Conservation (phyloP, 78 protist genomes). For the Dictyostelium brefeldianum region DNA sequence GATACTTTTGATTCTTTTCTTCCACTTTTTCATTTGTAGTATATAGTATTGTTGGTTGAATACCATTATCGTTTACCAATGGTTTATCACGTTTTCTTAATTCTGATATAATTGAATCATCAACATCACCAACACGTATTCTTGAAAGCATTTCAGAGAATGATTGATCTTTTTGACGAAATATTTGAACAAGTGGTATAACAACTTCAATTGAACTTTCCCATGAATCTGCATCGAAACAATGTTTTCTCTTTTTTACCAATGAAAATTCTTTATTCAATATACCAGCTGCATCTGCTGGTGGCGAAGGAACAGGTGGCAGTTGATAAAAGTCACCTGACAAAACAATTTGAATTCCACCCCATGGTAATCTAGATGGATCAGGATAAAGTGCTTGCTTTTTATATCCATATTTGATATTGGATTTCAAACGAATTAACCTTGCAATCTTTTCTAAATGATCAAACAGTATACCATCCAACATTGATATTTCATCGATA, state of each 20-base stretch:
- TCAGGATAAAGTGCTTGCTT: not conserved
- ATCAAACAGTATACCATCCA: slow-evolving; percentile 83
- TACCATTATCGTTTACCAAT: slow-evolving; percentile 20
- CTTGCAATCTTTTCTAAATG: slow-evolving; percentile 59
- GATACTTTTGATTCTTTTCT: slow-evolving; percentile 29
- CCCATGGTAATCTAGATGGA: slow-evolving; percentile 77
- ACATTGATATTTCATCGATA: slow-evolving; percentile 93
- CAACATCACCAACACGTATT: slow-evolving; percentile 34
- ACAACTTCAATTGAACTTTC: not conserved
- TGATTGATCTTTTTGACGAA: slow-evolving; percentile 40
- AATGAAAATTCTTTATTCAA: not conserved
- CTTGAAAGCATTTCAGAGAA: slow-evolving; percentile 21
- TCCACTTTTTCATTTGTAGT: slow-evolving; percentile 46
- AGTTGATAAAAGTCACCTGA: slow-evolving; percentile 92
- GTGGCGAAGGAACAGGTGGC: slow-evolving; percentile 87
- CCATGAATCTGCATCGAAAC: slow-evolving; percentile 74
- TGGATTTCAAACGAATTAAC: slow-evolving; percentile 16
- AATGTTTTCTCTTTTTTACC: slow-evolving; percentile 34
- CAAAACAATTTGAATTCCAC: slow-evolving; percentile 89
- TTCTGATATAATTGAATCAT: not conserved
- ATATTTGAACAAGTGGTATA: slow-evolving; percentile 36
- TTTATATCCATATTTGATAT: slow-evolving; percentile 1
- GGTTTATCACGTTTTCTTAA: slow-evolving; percentile 7
- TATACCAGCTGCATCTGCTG: not conserved
- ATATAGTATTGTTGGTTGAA: slow-evolving; percentile 53